Percentiles rank a stretch among this genome's conserved stretches.
Evolutionary conservation across 2,329 filamentous ascomycete species (phyloP).

Genomic region (Penicillium sp.): DNA sequence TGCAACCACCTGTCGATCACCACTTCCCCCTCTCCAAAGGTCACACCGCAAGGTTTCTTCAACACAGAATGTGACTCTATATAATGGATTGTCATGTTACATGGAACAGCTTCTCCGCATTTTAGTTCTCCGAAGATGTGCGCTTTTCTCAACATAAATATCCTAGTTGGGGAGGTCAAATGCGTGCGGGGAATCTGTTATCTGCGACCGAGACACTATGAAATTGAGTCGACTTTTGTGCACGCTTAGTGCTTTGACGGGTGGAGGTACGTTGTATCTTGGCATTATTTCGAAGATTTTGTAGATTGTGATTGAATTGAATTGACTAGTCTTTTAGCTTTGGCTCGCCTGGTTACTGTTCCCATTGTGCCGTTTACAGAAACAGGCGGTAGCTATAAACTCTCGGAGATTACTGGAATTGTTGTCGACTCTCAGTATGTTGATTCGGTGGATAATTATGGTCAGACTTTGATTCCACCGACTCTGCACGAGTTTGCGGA

Average conservation of each 20-base stretch:
- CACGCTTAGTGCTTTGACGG: not conserved
- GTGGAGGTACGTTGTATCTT: not conserved
- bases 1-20: constrained; percentile 6
- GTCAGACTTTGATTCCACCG: constrained; percentile 55
- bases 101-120: constrained; percentile 8
- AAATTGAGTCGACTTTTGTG: not conserved
- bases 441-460: constrained; percentile 44
- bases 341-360: constrained; percentile 23
- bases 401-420: constrained; percentile 6
- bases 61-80: constrained; percentile 7
- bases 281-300: not conserved
- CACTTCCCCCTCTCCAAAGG: constrained; percentile 4
- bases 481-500: constrained; percentile 51
- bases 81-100: constrained; percentile 5
- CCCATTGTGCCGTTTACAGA: constrained; percentile 20
- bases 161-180: not conserved
- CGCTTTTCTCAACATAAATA: constrained; percentile 1
- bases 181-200: not conserved
- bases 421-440: constrained; percentile 46
- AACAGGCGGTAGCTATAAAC: constrained; percentile 5
- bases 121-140: not conserved
- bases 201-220: not conserved
- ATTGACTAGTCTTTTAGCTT: not conserved
- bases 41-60: constrained; percentile 10
- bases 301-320: not conserved